These are phyloP conservation scores for Pseudophaeomoniella oleicola DNA, from an alignment of 2,329 filamentous ascomycete genomes.

Conservation along the genomic window DNA sequence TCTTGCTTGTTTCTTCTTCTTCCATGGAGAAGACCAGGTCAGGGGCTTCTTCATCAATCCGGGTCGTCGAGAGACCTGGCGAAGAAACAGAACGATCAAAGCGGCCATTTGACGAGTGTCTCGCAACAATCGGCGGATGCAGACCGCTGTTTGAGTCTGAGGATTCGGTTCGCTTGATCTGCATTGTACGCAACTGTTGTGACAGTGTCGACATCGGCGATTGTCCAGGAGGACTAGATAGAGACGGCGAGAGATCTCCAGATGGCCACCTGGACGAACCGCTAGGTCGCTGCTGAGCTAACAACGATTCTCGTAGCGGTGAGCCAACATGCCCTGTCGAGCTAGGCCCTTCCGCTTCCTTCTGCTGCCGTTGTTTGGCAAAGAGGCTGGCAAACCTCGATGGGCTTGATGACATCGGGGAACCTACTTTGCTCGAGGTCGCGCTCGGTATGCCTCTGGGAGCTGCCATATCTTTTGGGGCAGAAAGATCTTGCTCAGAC, in stretches of 20 bases:
- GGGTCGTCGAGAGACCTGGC: slow-evolving; percentile 27
- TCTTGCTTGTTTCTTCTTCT: slow-evolving; percentile 27
- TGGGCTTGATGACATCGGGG: slow-evolving; percentile 43
- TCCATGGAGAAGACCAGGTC: slow-evolving; percentile 36
- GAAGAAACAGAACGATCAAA: slow-evolving; percentile 31
- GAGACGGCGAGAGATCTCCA: no score
- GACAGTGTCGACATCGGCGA: slow-evolving; percentile 48
- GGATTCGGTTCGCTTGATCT: slow-evolving; percentile 25
- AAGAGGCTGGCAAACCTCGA: slow-evolving; percentile 48
- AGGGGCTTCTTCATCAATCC: slow-evolving; percentile 32
- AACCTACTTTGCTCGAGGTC: slow-evolving; percentile 36
- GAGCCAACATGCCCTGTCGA: slow-evolving; percentile 47
- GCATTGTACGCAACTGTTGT: slow-evolving; percentile 12
- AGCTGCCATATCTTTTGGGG: slow-evolving; percentile 30
- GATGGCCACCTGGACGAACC: no score
- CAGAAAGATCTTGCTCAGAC: slow-evolving; percentile 36
- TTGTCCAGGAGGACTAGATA: slow-evolving; percentile 38
- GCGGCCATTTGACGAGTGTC: slow-evolving; percentile 19
- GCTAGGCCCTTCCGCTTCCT: slow-evolving; percentile 32
- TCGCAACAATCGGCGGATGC: slow-evolving; percentile 25
- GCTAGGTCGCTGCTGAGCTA: slow-evolving; percentile 22
- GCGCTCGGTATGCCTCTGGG: slow-evolving; percentile 35
- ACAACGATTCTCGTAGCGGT: slow-evolving; percentile 46
- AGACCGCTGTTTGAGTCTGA: slow-evolving; percentile 22
- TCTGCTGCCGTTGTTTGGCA: slow-evolving; percentile 35